Evolutionary conservation across 352 stramenopile genomes (phyloP).

Genomic region (Aphanomyces invadans): DNA sequence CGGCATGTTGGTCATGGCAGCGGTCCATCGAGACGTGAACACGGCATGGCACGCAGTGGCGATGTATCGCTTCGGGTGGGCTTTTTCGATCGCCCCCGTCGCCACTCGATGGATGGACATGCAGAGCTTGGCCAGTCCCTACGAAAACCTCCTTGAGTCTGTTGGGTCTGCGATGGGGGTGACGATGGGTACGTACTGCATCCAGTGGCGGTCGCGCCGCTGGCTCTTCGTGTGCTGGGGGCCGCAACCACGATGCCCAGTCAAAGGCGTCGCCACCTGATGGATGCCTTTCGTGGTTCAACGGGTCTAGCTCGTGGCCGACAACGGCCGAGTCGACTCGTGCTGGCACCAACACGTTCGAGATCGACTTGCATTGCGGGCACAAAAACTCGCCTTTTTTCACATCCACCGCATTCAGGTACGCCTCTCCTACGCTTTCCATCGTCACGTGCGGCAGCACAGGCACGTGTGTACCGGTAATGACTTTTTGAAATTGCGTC

Average conservation of each 20-base stretch:
- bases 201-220: too few species aligned
- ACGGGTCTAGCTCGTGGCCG: too few species aligned
- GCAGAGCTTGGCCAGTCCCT: constrained; percentile 65
- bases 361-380: constrained; percentile 96
- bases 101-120: constrained; percentile 82
- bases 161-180: too few species aligned
- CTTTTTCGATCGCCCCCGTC: constrained; percentile 75
- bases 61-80: constrained; percentile 68
- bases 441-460: too few species aligned
- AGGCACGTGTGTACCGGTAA: constrained; percentile 59
- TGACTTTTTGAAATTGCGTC: constrained; percentile 90
- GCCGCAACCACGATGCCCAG: constrained; percentile 24
- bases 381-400: constrained; percentile 96
- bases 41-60: constrained; percentile 65
- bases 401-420: constrained; percentile 93
- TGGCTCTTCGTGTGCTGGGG: too few species aligned
- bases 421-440: constrained; percentile 73
- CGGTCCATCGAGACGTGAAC: constrained; percentile 58
- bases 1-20: background rate
- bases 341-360: constrained; percentile 94
- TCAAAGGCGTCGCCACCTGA: too few species aligned
- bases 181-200: too few species aligned
- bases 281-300: background rate
- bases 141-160: constrained; percentile 41
- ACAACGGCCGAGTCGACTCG: too few species aligned